Evolutionary conservation across 805 yeast genomes (phyloP), one percentile per base, ranked within the genome.

Genomic region (Jamesozyma piceae): DNA sequence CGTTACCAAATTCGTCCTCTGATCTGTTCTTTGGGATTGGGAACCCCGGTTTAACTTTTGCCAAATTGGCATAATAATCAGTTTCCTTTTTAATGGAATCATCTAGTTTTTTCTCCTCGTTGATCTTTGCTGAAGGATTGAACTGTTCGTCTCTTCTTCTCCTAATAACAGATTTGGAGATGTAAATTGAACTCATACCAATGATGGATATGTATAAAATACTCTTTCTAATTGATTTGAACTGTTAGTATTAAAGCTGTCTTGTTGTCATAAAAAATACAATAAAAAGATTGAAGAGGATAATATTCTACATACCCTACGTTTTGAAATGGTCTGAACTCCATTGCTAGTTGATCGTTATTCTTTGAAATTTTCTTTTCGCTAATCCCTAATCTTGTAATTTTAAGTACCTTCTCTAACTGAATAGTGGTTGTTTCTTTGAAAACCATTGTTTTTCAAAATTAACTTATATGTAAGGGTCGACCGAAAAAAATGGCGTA

Each of bases 31-130:
- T 45, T 11, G 58, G 60, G 21, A 61, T n/a, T 10, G 81, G 81
- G 41, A 76, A 71, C 1, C 84, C 84, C 1, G 82, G 83, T 48
- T 71, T 70, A 11, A 66, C 59, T 37, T 60, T 60, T 1, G 74
- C 67, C 20, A 62, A 52, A 46, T 67, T 63, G 24, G 48, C 50
- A 45, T 57, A 62, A 37, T 65, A 64, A 29, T 55, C 61, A 6
- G 27, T 47, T 5, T 29, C 40, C 17, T 43, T 41, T 14, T 29
- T 29, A 10, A 32, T 10, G 20, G 28, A 35, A 6, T 43, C 44
- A 5, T 47, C 43, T 33, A 22, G 21, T 18, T 32, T 18, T 28
- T 8, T 40, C 41, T 15, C 49, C 13, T 35, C 44, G 3, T 38
- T 38, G 2, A 44, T 46, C 39, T 51, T 47, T 11, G 61, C 64